A percentile compares a stretch with the other conserved stretches of the same genome.
phyloP scores from a whole-genome alignment of 805 yeast genomes.

The Starmerella khaoyaiensis region DNA sequence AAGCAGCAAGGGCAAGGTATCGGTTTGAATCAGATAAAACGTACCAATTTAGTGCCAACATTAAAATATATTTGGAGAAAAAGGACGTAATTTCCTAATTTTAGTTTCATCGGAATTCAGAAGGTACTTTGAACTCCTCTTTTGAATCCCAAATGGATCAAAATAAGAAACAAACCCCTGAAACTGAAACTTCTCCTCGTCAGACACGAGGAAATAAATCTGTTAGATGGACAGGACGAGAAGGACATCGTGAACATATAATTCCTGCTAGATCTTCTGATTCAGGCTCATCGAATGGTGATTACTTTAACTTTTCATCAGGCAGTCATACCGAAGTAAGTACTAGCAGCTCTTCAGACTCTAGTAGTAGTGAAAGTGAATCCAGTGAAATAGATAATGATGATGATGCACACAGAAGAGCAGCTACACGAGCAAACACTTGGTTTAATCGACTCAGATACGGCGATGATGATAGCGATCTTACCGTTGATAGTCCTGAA shows the following conservation, averaged over 20 bases:
- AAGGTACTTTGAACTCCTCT: too few relatives aligned
- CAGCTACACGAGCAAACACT: slow-evolving; percentile 19
- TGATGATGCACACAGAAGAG: slow-evolving; percentile 7
- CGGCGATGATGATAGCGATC: slow-evolving; percentile 5
- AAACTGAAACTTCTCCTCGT: too few relatives aligned
- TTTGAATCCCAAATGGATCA: too few relatives aligned
- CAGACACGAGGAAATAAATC: slow-evolving; percentile 8
- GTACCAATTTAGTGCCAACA: too few relatives aligned
- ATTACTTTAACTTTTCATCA: too few relatives aligned
- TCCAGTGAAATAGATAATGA: slow-evolving; percentile 8
- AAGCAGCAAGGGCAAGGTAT: too few relatives aligned
- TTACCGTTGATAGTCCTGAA: slow-evolving; percentile 5
- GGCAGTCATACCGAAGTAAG: neutral
- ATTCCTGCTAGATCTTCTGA: neutral
- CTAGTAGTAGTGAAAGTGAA: slow-evolving; percentile 1
- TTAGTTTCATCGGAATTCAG: too few relatives aligned
- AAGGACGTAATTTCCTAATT: too few relatives aligned
- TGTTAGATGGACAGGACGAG: slow-evolving; percentile 16
- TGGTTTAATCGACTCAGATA: slow-evolving; percentile 19
- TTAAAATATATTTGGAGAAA: too few relatives aligned
- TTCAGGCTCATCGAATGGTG: slow-evolving; percentile 1
- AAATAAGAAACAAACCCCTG: too few relatives aligned
- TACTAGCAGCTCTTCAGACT: neutral
- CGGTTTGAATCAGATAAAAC: too few relatives aligned
- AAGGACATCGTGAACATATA: slow-evolving; percentile 4